Base-by-base conservation (phyloP, 2,329 filamentous ascomycete genomes). In the Samsoniella hepiali region DNA sequence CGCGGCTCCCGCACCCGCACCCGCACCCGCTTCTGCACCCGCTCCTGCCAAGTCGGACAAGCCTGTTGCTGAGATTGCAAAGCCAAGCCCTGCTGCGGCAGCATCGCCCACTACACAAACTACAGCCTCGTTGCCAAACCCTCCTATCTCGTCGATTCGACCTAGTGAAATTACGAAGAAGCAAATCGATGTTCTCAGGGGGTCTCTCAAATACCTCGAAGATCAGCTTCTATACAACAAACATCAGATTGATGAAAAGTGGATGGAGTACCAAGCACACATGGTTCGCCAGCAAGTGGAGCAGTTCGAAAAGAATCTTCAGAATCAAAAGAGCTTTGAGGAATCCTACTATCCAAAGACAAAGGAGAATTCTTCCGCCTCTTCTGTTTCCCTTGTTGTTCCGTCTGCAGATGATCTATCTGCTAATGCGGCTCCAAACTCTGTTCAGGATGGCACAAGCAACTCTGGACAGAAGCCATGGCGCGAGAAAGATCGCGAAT, bases 181-280 rank as follows among this genome's bases (percentile, higher is more conserved):
- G 67, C 84, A 87, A 67, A 79, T 87, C 57, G 78, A 81, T 29
- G 73, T 75, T 49, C 78, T 88, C 61, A 79, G 78, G 47, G 68
- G 71, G n/a, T 79, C 80, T n/a, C 76, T 88, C 64, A 84, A 81
- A 68, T 81, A 82, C 63, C 77, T 83, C 47, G 81, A 87, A 66
- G 81, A 84, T 64, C 85, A 88, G 67, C 72, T 88, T 51, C 79
- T 81, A 59, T 86, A 84, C 75, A 88, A 88, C 69, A 82, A 80
- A 67, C 84, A 88, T 66, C 85, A 88, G 67, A 85, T 88, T 65
- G 85, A 88, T 64, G 83, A 84, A 67, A 79, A 77, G 65, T 73
- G 77, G 40, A 80, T 85, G 71, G 77, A 81, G 65, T 69, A 74
- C 32, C 77, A 79, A 50, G 78, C 75, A 3, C 69, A 75, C 42